phyloP scores from a whole-genome alignment of 225 moss, liverwort and hornwort genomes.

The Pleurozium schreberi region DNA sequence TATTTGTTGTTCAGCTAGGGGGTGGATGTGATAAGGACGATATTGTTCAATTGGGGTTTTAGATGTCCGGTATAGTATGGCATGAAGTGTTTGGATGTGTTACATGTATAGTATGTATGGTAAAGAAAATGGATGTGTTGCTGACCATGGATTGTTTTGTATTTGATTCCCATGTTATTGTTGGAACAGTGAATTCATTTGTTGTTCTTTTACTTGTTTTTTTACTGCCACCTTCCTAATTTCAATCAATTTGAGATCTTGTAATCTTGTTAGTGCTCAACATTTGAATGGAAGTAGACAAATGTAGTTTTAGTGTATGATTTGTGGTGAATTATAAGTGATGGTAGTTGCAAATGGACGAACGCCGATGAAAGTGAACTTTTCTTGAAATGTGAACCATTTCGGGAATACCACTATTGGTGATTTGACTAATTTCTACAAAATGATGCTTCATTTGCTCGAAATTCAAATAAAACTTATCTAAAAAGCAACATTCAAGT shows the following conservation, averaged over 20 bases:
- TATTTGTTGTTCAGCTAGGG: background rate
- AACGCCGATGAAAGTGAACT: fast-evolving
- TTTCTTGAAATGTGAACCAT: too few species aligned
- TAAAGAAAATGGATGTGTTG: too few species aligned
- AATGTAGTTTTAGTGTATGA: too few species aligned
- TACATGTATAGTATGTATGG: background rate
- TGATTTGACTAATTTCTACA: fast-evolving
- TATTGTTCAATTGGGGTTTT: too few species aligned
- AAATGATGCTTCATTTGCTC: background rate
- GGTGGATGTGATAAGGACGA: background rate
- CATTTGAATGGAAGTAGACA: background rate
- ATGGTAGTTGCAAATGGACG: background rate
- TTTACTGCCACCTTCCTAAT: too few species aligned
- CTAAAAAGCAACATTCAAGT: background rate
- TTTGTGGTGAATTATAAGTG: fast-evolving
- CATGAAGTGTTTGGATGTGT: too few species aligned
- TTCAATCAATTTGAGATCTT: too few species aligned
- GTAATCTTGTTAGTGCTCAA: too few species aligned
- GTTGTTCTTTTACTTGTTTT: background rate
- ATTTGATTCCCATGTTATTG: too few species aligned
- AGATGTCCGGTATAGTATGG: too few species aligned
- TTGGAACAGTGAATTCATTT: too few species aligned
- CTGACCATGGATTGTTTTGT: background rate
- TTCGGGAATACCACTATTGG: too few species aligned
- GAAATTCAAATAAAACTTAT: background rate